Evolutionary conservation across 345 rosid species (phyloP).

Genomic region (Bruguiera sexangula): DNA sequence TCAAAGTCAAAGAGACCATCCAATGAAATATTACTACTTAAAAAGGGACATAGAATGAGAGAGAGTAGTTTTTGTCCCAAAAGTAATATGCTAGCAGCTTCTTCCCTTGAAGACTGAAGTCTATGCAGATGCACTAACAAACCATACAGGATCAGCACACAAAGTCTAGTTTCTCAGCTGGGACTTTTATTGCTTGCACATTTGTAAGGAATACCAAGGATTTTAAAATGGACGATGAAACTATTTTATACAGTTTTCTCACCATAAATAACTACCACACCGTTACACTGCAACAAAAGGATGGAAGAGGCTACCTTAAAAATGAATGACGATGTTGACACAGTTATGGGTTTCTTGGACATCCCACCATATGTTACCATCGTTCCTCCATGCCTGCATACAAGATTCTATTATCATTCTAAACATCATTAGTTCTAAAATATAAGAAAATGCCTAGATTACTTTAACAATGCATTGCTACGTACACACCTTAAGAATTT

Average conservation of each 20-base stretch:
- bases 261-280: not conserved
- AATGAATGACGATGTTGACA: constrained; percentile 76
- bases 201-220: not conserved
- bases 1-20: not conserved
- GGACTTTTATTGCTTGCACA: not conserved
- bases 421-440: not conserved
- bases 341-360: constrained; percentile 82
- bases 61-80: not conserved
- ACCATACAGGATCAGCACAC: too few relatives aligned
- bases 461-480: not conserved
- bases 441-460: not conserved
- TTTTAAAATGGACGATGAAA: not conserved
- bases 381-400: constrained; percentile 64
- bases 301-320: constrained; percentile 46
- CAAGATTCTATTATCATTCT: constrained; percentile 9
- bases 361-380: constrained; percentile 97
- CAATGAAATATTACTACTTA: not conserved
- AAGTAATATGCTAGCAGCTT: not conserved
- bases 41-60: not conserved
- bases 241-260: not conserved
- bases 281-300: not conserved
- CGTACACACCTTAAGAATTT: constrained; percentile 60
- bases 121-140: too few relatives aligned
- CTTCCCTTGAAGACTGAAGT: not conserved
- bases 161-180: not conserved